Evolutionary conservation across 352 stramenopile species (phyloP).

Genomic region (Discostella stelligera): DNA sequence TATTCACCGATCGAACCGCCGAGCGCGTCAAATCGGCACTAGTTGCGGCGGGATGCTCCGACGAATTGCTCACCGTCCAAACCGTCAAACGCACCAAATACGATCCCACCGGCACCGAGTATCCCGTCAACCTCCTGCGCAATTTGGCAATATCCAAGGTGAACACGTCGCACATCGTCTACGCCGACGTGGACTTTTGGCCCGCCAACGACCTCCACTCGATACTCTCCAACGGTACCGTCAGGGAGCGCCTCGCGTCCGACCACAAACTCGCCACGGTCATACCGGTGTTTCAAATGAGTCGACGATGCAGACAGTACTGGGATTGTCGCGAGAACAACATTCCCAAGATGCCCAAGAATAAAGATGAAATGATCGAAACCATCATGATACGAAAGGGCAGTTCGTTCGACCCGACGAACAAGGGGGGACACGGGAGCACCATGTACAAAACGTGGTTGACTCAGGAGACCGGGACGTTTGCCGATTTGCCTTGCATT

Average conservation of each 20-base stretch:
- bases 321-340: constrained; percentile 60
- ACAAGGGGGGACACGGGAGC: constrained; percentile 78
- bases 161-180: constrained; percentile 78
- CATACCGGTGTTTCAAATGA: constrained; percentile 76
- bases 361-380: constrained; percentile 53
- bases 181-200: constrained; percentile 85
- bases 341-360: constrained; percentile 62
- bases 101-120: constrained; percentile 52
- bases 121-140: constrained; percentile 82
- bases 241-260: constrained; percentile 45
- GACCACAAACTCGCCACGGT: constrained; percentile 65
- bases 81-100: constrained; percentile 37
- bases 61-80: constrained; percentile 48
- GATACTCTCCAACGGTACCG: constrained; percentile 43
- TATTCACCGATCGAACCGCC: constrained; percentile 58
- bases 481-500: constrained; percentile 75
- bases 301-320: constrained; percentile 47
- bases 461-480: constrained; percentile 45
- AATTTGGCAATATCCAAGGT: constrained; percentile 78
- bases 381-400: constrained; percentile 45
- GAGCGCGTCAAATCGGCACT: constrained; percentile 18
- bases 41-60: constrained; percentile 30
- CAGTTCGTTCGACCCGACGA: constrained; percentile 80
- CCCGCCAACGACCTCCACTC: constrained; percentile 61
- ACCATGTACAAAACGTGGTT: constrained; percentile 76